Evolutionary conservation across 179 eudicot genomes (phyloP), one percentile per base, ranked within the genome.

Genomic region (Spinacia oleracea): DNA sequence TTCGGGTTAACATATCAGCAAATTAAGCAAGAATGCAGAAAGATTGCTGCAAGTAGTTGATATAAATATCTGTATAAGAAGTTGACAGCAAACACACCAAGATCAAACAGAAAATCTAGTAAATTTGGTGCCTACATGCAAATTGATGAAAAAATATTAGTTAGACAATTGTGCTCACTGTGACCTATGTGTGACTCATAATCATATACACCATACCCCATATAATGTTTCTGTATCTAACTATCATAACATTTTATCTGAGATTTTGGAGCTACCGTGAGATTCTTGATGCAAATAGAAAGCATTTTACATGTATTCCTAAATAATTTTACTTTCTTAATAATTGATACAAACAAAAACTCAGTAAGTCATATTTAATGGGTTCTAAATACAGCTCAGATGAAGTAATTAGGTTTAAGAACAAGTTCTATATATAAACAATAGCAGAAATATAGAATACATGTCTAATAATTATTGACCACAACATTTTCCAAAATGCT

Each of bases 61-160:
- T 43, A 42, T 18, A 73, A n/a, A n/a, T n/a, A n/a, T n/a, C n/a
- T n/a, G n/a, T 64, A 64, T 74, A 72, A 6, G 45, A 75, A 70
- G 79, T 70, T n/a, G 79, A 50, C 48, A 76, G 78, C 64, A 46
- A 60, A 82, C 91, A 68, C 64, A 93, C 98, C 98, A 78, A 71
- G 84, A 81, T 78, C 87, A 88, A 95, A 95, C 46, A 95, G 87
- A 80, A 84, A 51, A 72, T 88, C 91, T 72, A 90, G 89, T 77
- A 93, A 80, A 58, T 93, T 97, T 72, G 97, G 98, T 77, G 98
- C 98, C 98, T 93, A 95, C 91, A 88, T 21, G 40, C 67, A 83
- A 63, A 87, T 80, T 71, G 64, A 72, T 64, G 23, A 73, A 81
- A 70, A 25, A 40, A 67, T 50, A 73, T 53, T 34, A 53, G 83